phyloP scores from a whole-genome alignment of 225 moss, liverwort and hornwort genomes.

The Antitrichia curtipendula region DNA sequence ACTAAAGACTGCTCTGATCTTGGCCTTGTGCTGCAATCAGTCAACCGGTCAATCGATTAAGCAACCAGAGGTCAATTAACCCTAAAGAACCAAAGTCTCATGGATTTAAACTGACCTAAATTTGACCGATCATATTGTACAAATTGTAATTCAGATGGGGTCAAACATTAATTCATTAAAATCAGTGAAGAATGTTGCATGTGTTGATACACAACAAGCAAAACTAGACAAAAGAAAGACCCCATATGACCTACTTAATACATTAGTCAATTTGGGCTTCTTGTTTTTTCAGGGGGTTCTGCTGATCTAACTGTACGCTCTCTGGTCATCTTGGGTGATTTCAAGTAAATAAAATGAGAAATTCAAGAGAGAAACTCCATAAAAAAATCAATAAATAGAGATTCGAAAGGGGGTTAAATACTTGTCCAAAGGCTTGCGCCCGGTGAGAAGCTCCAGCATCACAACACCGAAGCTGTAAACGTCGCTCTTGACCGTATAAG shows the following conservation, averaged over 20 bases:
- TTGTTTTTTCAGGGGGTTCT: not conserved
- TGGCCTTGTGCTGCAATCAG: constrained; percentile 44
- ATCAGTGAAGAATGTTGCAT: not conserved
- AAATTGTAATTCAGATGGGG: not conserved
- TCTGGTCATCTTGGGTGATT: not conserved
- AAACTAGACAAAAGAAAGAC: not conserved
- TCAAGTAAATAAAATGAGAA: not conserved
- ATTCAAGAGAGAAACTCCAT: not conserved
- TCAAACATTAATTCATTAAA: not conserved
- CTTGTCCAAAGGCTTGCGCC: constrained; percentile 55
- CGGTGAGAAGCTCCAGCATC: constrained; percentile 67
- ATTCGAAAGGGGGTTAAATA: not conserved
- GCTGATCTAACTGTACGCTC: not conserved
- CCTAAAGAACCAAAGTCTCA: not conserved
- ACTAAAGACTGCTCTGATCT: constrained; percentile 70
- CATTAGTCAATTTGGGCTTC: not conserved
- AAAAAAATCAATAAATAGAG: not conserved
- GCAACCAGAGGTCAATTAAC: not conserved
- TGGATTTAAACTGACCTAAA: not conserved
- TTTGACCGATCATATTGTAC: not conserved
- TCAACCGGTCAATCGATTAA: not conserved
- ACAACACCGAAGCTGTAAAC: constrained; percentile 67
- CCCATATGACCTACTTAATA: not conserved
- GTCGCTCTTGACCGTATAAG: constrained; percentile 50
- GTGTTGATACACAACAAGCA: not conserved